Percentiles rank a stretch among this genome's conserved stretches.
phyloP scores from a whole-genome alignment of 2,329 filamentous ascomycete genomes.

The Cercospora sp. region DNA sequence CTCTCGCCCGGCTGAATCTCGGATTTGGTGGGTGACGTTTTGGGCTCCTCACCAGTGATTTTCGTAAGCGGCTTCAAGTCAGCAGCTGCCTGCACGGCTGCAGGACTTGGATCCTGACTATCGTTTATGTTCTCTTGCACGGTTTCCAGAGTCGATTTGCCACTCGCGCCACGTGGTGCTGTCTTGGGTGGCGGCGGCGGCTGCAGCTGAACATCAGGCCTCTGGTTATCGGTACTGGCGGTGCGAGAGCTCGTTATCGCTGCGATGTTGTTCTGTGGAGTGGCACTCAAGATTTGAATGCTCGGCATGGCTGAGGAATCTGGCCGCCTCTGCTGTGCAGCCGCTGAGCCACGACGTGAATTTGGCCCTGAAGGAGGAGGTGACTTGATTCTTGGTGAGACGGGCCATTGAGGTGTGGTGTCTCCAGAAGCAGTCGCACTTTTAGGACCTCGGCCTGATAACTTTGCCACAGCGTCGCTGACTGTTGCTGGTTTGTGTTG shows the following conservation, averaged over 20 bases:
- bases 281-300: conserved; percentile 49
- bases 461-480: conserved; percentile 62
- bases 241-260: conserved; percentile 15
- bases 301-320: conserved; percentile 43
- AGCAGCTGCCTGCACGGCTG: conserved; percentile 36
- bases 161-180: conserved; percentile 41
- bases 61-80: conserved; percentile 36
- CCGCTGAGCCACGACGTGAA: conserved; percentile 46
- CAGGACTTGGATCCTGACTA: conserved; percentile 68
- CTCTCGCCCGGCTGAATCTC: conserved; percentile 51
- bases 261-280: conserved; percentile 42
- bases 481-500: conserved; percentile 50
- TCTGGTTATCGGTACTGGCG: conserved; percentile 26
- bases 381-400: conserved; percentile 71
- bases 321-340: conserved; percentile 38
- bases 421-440: conserved; percentile 52
- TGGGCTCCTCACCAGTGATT: conserved; percentile 31
- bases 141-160: conserved; percentile 70
- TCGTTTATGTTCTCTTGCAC: conserved; percentile 59
- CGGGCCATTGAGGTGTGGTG: conserved; percentile 67
- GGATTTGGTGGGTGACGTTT: conserved; percentile 34
- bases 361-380: conserved; percentile 61
- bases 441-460: conserved; percentile 60
- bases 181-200: conserved; percentile 41
- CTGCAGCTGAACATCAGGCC: conserved; percentile 42